A percentile compares a stretch with the other conserved stretches of the same genome.
phyloP scores from a whole-genome alignment of 257 asterid genomes.

The Paulownia fortunei region DNA sequence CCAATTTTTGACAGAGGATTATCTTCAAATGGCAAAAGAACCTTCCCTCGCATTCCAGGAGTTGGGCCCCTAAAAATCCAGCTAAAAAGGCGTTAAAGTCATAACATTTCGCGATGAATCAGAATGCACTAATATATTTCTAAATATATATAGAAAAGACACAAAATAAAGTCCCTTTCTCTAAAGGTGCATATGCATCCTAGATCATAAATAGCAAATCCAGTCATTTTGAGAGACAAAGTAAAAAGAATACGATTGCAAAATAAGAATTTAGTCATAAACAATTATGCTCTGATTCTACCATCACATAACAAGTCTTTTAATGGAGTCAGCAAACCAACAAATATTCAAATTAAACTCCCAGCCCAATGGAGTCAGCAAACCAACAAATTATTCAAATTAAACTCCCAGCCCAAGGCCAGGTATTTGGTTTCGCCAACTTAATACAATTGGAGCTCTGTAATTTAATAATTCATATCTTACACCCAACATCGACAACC shows the following conservation, averaged over 20 bases:
- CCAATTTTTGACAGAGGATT: slow-evolving; percentile 87
- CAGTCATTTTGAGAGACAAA: slow-evolving; percentile 7
- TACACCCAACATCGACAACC: neutral
- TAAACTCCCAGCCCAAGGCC: neutral
- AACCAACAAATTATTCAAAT: slow-evolving; percentile 12
- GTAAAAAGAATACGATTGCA: neutral
- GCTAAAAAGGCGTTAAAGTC: slow-evolving; percentile 35
- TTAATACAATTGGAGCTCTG: slow-evolving; percentile 9
- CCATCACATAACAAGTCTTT: neutral
- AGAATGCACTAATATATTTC: neutral
- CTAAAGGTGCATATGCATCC: slow-evolving; percentile 2
- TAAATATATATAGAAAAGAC: neutral
- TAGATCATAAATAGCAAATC: slow-evolving; percentile 15
- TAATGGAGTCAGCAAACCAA: neutral
- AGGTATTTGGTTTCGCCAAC: slow-evolving; percentile 7
- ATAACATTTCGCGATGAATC: slow-evolving; percentile 17
- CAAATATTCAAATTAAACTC: slow-evolving; percentile 5
- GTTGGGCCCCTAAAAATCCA: slow-evolving; percentile 78
- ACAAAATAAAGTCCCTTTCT: neutral
- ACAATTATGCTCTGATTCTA: neutral
- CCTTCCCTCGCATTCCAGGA: slow-evolving; percentile 85
- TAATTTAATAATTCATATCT: slow-evolving; percentile 11
- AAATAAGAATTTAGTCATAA: neutral
- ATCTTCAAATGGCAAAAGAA: slow-evolving; percentile 76
- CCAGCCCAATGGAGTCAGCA: neutral